Evolutionary conservation across 1,284 basidiomycete species (phyloP).

Genomic region (Fomitiporia mediterranea): DNA sequence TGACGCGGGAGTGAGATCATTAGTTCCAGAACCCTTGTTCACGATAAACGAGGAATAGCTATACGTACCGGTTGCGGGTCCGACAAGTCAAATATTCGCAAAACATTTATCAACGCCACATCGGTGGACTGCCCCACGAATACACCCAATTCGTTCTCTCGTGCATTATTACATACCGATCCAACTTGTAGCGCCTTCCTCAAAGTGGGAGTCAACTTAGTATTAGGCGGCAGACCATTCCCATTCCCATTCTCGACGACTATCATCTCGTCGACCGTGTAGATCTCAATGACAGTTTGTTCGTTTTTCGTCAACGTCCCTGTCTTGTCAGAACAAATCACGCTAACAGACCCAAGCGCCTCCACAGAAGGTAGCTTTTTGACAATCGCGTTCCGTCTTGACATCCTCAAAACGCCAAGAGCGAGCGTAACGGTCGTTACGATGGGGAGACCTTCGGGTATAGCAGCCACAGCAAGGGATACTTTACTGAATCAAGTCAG

Average conservation of each 20-base stretch:
- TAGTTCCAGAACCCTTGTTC: background rate
- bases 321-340: slow-evolving; percentile 98
- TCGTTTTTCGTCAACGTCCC: slow-evolving; percentile 96
- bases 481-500: slow-evolving; percentile 47
- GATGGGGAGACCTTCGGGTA: slow-evolving; percentile 95
- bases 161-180: slow-evolving; percentile 71
- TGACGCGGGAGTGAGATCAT: background rate
- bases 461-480: slow-evolving; percentile 94
- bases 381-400: slow-evolving; percentile 91
- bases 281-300: slow-evolving; percentile 88
- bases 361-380: slow-evolving; percentile 97
- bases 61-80: slow-evolving; percentile 43
- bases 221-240: slow-evolving; percentile 25
- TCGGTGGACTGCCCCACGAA: slow-evolving; percentile 92
- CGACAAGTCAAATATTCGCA: slow-evolving; percentile 63
- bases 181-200: slow-evolving; percentile 62
- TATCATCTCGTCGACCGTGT: slow-evolving; percentile 79
- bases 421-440: slow-evolving; percentile 97
- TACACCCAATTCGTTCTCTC: slow-evolving; percentile 55
- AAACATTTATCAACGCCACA: slow-evolving; percentile 84
- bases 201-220: slow-evolving; percentile 47
- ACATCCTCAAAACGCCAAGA: slow-evolving; percentile 91
- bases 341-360: slow-evolving; percentile 88
- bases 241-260: slow-evolving; percentile 51
- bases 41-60: slow-evolving; percentile 4